Percentiles rank a stretch among this genome's conserved stretches.
phyloP scores from a whole-genome alignment of 2,329 filamentous ascomycete species.

The Grosmannia serpens region DNA sequence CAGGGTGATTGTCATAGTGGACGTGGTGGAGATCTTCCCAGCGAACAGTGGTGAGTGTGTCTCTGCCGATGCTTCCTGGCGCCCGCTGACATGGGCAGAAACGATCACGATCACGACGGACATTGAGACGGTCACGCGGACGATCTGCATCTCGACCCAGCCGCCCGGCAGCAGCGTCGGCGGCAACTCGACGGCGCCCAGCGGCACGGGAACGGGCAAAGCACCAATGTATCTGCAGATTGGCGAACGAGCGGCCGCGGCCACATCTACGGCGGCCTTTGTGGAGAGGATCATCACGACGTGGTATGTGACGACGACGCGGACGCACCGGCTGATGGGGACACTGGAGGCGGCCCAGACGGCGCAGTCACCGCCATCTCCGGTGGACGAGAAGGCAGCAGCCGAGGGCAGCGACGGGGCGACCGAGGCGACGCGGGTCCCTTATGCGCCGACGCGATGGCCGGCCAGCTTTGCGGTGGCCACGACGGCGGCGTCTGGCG shows the following conservation, averaged over 20 bases:
- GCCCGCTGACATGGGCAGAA: neutral
- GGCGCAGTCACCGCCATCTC: neutral
- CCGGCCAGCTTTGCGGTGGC: neutral
- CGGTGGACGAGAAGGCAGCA: neutral
- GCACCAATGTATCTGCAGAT: neutral
- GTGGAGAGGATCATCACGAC: neutral
- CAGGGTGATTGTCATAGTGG: conserved; percentile 7
- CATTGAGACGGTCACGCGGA: neutral
- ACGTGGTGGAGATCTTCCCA: conserved; percentile 8
- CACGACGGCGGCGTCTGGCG: neutral
- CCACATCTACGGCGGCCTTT: neutral
- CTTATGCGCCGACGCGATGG: neutral
- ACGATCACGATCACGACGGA: neutral
- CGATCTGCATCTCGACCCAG: neutral
- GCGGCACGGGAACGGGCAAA: neutral
- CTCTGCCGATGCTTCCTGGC: neutral
- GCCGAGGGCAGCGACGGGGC: neutral
- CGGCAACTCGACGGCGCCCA: neutral
- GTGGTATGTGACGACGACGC: neutral
- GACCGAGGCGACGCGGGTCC: neutral
- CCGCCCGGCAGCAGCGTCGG: neutral
- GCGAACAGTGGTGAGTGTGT: neutral
- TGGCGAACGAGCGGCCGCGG: neutral
- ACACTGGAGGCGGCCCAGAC: neutral
- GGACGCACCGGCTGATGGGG: neutral